Percentiles rank a stretch among this genome's conserved stretches.
Conservation (phyloP, 2,329 filamentous ascomycete species). For the Aspergillus persii region DNA sequence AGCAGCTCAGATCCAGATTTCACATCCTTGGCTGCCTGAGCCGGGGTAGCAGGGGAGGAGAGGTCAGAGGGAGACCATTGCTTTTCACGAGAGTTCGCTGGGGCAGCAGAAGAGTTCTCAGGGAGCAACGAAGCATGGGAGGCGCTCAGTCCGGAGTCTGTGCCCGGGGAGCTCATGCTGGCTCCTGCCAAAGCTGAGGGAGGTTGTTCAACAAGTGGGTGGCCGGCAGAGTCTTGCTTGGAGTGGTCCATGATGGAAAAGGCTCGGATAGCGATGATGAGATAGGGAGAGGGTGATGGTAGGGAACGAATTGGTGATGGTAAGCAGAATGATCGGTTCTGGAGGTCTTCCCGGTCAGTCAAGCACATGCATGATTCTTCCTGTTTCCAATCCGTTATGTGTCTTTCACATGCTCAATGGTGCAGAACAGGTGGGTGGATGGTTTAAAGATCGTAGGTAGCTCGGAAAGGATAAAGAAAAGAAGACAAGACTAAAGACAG, state of each 20-base stretch:
- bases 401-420: conserved; percentile 2
- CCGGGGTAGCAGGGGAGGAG: conserved; percentile 32
- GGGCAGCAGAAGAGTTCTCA: background rate
- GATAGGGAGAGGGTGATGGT: background rate
- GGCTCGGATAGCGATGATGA: conserved; percentile 5
- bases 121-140: background rate
- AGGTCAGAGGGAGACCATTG: conserved; percentile 14
- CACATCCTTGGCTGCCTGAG: conserved; percentile 45
- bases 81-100: background rate
- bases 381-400: background rate
- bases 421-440: background rate
- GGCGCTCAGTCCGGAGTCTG: background rate
- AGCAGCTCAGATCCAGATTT: conserved; percentile 51
- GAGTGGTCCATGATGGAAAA: background rate
- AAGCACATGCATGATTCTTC: conserved; percentile 6
- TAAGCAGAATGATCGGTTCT: background rate
- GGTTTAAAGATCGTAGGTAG: background rate
- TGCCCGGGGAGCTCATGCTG: background rate
- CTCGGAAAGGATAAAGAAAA: background rate
- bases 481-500: background rate
- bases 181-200: background rate
- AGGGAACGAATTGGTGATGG: background rate
- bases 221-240: background rate
- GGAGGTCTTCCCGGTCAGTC: conserved; percentile 1
- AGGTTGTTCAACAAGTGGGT: background rate